These are phyloP conservation scores for Magnusiomyces suaveolens DNA, from an alignment of 1,139 yeast species.

Conservation along the genomic window DNA sequence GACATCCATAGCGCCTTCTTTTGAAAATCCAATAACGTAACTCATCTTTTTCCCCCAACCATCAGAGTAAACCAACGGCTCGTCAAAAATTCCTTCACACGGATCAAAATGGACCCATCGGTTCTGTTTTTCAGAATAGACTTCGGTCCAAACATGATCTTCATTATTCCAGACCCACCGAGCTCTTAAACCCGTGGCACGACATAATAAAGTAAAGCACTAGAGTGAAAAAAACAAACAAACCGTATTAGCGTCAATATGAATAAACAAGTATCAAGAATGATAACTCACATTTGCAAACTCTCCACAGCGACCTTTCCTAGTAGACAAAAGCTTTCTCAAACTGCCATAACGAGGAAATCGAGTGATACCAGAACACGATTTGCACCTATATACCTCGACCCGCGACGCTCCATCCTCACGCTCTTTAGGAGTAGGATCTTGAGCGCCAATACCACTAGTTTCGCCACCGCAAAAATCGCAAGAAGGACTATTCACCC, in stretches of 20 bases:
- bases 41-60: conserved; percentile 97
- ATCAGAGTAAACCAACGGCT: conserved; percentile 62
- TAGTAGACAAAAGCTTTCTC: conserved; percentile 46
- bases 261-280: background rate
- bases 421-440: conserved; percentile 38
- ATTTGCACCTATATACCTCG: conserved; percentile 54
- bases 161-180: conserved; percentile 83
- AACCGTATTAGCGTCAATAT: background rate
- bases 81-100: conserved; percentile 78
- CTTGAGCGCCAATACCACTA: conserved; percentile 28
- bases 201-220: conserved; percentile 60
- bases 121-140: conserved; percentile 48
- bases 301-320: conserved; percentile 87
- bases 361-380: conserved; percentile 41
- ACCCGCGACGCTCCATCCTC: conserved; percentile 41
- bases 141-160: conserved; percentile 92
- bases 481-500: conserved; percentile 73
- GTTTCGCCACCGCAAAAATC: conserved; percentile 41
- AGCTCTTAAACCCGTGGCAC: conserved; percentile 53
- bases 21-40: conserved; percentile 62
- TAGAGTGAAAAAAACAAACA: conserved; percentile 6
- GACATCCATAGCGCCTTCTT: conserved; percentile 56
- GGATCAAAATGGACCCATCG: conserved; percentile 87
- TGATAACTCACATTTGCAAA: conserved; percentile 56
- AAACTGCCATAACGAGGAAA: conserved; percentile 76